A percentile compares a stretch with the other conserved stretches of the same genome.
Evolutionary conservation across 192 early-diverging fungal genomes (phyloP).

Genomic region (Spizellomyces punctatus): DNA sequence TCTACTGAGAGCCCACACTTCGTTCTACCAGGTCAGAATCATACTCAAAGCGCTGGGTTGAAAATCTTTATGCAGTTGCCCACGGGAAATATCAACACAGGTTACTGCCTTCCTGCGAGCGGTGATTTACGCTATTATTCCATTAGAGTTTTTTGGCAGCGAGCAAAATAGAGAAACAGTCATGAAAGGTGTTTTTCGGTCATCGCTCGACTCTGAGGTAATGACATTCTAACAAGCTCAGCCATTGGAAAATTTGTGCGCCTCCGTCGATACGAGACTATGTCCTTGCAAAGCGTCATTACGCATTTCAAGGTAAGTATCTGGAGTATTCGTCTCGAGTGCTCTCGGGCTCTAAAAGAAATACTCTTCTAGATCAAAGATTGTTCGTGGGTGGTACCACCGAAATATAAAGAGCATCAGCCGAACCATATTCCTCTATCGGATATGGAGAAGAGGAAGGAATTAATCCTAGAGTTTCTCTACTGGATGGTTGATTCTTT

Average conservation of each 20-base stretch:
- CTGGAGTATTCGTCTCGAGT: slow-evolving; percentile 21
- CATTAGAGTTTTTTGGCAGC: slow-evolving; percentile 64
- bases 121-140: slow-evolving; percentile 47
- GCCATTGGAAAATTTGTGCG: slow-evolving; percentile 58
- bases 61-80: no score
- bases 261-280: slow-evolving; percentile 61
- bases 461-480: slow-evolving; percentile 63
- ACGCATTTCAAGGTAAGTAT: slow-evolving; percentile 57
- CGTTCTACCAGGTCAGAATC: no score
- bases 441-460: slow-evolving; percentile 50
- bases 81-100: neutral
- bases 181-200: slow-evolving; percentile 45
- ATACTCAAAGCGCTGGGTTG: no score
- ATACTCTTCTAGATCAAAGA: neutral
- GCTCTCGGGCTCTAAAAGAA: neutral
- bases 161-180: slow-evolving; percentile 55
- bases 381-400: slow-evolving; percentile 8
- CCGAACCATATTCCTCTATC: slow-evolving; percentile 39
- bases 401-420: neutral
- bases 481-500: slow-evolving; percentile 68
- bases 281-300: slow-evolving; percentile 58
- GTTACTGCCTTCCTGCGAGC: slow-evolving; percentile 30
- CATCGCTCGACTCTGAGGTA: neutral
- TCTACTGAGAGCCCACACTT: no score
- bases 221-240: slow-evolving; percentile 16